Evolutionary conservation across 129 eudicot species (phyloP).

Genomic region (Flaveria robusta): DNA sequence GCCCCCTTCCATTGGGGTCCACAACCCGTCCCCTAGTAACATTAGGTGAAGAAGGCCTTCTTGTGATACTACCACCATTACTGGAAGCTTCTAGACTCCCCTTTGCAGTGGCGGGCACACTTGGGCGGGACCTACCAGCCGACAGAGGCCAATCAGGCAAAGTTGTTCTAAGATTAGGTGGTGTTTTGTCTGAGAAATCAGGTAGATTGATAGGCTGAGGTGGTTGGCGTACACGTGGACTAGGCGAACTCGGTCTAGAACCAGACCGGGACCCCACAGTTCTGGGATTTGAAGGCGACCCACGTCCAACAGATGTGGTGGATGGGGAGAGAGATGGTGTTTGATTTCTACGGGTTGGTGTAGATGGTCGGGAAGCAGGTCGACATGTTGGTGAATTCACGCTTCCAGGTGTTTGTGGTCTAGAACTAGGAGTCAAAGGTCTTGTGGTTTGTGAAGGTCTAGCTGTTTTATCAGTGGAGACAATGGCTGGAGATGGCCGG

Average conservation of each 20-base stretch:
- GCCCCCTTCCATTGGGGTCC: conserved; percentile 68
- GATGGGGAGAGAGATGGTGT: conserved; percentile 62
- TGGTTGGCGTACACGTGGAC: conserved; percentile 70
- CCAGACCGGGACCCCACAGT: conserved; percentile 40
- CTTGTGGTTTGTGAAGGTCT: conserved; percentile 71
- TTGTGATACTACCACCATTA: conserved; percentile 32
- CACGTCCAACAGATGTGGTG: conserved; percentile 56
- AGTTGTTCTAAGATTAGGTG: conserved; percentile 85
- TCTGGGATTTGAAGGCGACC: conserved; percentile 56
- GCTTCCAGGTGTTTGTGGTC: conserved; percentile 75
- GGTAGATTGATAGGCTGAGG: conserved; percentile 75
- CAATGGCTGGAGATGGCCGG: conserved; percentile 52
- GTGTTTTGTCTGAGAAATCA: conserved; percentile 82
- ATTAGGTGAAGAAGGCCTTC: conserved; percentile 81
- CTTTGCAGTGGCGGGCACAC: conserved; percentile 50
- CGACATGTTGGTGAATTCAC: conserved; percentile 53
- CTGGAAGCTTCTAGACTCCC: conserved; percentile 55
- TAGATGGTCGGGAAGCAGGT: conserved; percentile 79
- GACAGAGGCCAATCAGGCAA: conserved; percentile 90
- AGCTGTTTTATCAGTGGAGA: conserved; percentile 49
- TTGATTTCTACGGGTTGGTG: conserved; percentile 83
- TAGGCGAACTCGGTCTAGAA: conserved; percentile 91
- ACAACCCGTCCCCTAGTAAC: conserved; percentile 66
- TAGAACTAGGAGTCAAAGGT: conserved; percentile 84
- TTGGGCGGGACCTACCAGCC: conserved; percentile 95